Percentiles rank a stretch among this genome's conserved stretches.
Conservation (phyloP, 768 basidiomycete species). For the Mycena galopus region DNA sequence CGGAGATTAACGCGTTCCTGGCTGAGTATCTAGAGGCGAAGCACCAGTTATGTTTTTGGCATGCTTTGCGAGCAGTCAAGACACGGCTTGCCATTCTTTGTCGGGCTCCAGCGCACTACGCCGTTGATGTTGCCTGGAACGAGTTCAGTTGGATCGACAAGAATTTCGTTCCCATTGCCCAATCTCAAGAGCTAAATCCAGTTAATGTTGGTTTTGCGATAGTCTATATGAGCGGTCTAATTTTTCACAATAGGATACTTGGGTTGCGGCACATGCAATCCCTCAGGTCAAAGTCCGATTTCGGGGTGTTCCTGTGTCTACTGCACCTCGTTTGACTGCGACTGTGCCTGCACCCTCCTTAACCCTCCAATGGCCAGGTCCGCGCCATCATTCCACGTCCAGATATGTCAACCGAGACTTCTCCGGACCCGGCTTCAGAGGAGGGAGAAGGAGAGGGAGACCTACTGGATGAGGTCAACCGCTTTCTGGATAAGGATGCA, state of each 20-base stretch:
- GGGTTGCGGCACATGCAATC: not conserved
- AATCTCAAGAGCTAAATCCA: constrained; percentile 22
- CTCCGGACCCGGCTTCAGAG: too few species aligned
- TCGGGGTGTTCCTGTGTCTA: too few species aligned
- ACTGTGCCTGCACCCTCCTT: too few species aligned
- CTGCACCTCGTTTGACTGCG: too few species aligned
- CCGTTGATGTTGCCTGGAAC: constrained; percentile 37
- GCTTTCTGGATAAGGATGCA: not conserved
- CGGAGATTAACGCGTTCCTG: constrained; percentile 50
- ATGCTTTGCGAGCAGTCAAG: constrained; percentile 46
- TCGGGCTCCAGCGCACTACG: constrained; percentile 43
- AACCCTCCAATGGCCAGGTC: too few species aligned
- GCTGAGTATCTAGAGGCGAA: constrained; percentile 46
- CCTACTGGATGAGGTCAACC: not conserved
- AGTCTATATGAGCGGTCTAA: not conserved
- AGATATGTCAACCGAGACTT: too few species aligned
- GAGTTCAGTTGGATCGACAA: constrained; percentile 46
- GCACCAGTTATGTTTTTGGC: constrained; percentile 56
- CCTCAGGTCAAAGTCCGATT: not conserved
- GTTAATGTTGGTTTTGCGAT: not conserved
- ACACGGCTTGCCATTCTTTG: constrained; percentile 43
- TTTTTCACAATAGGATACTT: constrained; percentile 23
- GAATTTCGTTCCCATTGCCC: constrained; percentile 41
- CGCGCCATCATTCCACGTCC: too few species aligned
- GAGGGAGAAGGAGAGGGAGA: not conserved